These are phyloP conservation scores for Rubroshorea leprosula DNA, from an alignment of 345 rosid species.

Conservation along the genomic window DNA sequence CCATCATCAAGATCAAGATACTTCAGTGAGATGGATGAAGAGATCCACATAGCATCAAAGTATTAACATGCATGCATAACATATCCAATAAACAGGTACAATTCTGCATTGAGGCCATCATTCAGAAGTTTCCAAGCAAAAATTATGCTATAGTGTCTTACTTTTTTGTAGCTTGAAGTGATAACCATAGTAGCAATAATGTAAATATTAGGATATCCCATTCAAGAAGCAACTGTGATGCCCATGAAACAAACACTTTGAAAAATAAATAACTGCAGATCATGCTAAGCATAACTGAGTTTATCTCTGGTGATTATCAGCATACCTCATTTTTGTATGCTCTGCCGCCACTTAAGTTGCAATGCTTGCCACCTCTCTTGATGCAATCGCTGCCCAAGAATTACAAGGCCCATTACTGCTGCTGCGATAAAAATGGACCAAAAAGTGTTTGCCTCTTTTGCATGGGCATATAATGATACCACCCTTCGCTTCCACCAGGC, in stretches of 20 bases:
- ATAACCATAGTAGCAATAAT: neutral
- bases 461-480: conserved; percentile 57
- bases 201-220: neutral
- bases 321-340: conserved; percentile 64
- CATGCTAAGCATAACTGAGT: neutral
- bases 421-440: conserved; percentile 97
- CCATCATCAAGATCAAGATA: too few species aligned
- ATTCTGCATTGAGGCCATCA: too few species aligned
- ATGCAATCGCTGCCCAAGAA: conserved; percentile 96
- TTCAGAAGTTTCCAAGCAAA: too few species aligned
- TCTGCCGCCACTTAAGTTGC: conserved; percentile 77
- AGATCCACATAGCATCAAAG: too few species aligned
- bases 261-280: neutral
- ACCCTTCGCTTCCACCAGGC: conserved; percentile 99
- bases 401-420: conserved; percentile 84
- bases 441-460: conserved; percentile 76
- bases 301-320: neutral
- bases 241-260: neutral
- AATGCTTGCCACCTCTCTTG: conserved; percentile 88
- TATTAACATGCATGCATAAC: too few species aligned
- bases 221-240: neutral
- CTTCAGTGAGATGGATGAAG: too few species aligned
- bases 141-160: too few species aligned
- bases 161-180: too few species aligned
- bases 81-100: too few species aligned